These are phyloP conservation scores for Pelargonium myrrhifolium DNA, from an alignment of 441 rosid species.

Conservation along the genomic window DNA sequence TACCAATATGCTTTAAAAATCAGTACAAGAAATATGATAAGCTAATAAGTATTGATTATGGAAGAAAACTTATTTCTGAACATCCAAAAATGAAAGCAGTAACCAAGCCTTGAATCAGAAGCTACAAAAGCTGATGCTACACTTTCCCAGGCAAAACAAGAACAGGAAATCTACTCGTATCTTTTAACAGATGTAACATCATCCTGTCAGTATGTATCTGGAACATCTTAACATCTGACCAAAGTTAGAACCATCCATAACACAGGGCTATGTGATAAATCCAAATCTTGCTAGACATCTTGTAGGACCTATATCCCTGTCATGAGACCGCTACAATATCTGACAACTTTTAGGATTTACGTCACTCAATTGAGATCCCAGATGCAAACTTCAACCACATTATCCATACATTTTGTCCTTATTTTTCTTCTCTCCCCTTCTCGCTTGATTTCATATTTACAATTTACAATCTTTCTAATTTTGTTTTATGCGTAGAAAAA, in stretches of 20 bases:
- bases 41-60: conserved; percentile 11
- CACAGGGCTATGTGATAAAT: not conserved
- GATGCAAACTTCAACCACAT: not conserved
- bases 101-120: not conserved
- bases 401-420: not conserved
- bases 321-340: too few relatives aligned
- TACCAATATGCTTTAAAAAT: conserved; percentile 3
- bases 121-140: not conserved
- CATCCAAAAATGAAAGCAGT: conserved; percentile 3
- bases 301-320: too few relatives aligned
- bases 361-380: not conserved
- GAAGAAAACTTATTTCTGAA: not conserved
- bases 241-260: not conserved
- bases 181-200: not conserved
- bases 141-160: not conserved
- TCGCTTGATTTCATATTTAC: not conserved
- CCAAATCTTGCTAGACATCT: not conserved
- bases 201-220: not conserved
- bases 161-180: not conserved
- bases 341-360: not conserved
- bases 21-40: conserved; percentile 1
- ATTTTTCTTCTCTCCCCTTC: not conserved
- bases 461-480: too few relatives aligned
- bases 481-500: not conserved
- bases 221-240: not conserved